A percentile compares a stretch with the other conserved stretches of the same genome.
phyloP scores from a whole-genome alignment of 2,329 filamentous ascomycete genomes.

The Exophiala aquamarina region DNA sequence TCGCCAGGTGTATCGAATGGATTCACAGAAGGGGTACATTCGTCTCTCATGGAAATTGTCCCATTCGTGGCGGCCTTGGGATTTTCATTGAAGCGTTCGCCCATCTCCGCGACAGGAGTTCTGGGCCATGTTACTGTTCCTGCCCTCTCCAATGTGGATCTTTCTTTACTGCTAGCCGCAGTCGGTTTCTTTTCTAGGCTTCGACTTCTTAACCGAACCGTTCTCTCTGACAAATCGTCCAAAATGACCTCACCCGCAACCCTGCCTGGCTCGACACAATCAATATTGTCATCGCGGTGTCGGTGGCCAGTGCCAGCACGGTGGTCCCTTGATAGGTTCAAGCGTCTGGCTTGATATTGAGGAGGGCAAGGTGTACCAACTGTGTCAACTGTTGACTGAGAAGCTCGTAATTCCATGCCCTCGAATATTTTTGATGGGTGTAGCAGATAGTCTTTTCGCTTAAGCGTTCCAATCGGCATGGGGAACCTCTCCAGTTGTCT shows the following conservation, averaged over 20 bases:
- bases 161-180: neutral
- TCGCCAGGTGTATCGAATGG: slow-evolving; percentile 9
- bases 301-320: too few species aligned
- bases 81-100: slow-evolving; percentile 7
- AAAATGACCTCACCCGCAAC: too few species aligned
- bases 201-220: neutral
- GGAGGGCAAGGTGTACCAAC: slow-evolving; percentile 15
- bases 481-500: slow-evolving; percentile 25
- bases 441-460: slow-evolving; percentile 12
- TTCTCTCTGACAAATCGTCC: too few species aligned
- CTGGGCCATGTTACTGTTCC: slow-evolving; percentile 18
- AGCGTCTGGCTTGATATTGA: neutral
- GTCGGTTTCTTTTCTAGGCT: neutral
- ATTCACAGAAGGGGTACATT: slow-evolving; percentile 5
- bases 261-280: too few species aligned
- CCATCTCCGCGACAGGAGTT: slow-evolving; percentile 20
- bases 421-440: slow-evolving; percentile 24
- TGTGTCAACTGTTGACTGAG: slow-evolving; percentile 3
- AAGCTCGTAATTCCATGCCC: slow-evolving; percentile 12
- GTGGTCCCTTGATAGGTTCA: too few species aligned
- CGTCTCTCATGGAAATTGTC: neutral
- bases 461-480: slow-evolving; percentile 8
- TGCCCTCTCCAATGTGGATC: slow-evolving; percentile 2
- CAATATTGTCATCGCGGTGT: too few species aligned
- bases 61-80: slow-evolving; percentile 5